A percentile compares a stretch with the other conserved stretches of the same genome.
Conservation (phyloP, 208 protist genomes). For the Porcisia hertigi region DNA sequence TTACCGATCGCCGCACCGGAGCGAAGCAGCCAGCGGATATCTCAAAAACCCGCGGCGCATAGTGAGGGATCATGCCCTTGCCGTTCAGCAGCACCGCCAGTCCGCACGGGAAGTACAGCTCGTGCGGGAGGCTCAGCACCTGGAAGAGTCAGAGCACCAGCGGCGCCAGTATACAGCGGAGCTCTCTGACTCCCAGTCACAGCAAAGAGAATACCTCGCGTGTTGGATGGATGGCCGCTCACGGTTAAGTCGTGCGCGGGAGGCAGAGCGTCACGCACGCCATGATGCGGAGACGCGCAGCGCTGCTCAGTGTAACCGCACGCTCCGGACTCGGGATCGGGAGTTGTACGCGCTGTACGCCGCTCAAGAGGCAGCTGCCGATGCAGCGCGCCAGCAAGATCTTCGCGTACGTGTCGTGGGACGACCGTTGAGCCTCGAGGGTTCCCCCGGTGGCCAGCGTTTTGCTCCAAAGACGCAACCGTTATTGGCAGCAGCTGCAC, state of each 20-base stretch:
- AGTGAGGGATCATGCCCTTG: conserved; percentile 20
- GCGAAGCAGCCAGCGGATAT: conserved; percentile 7
- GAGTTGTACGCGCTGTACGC: conserved; percentile 25
- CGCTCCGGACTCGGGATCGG: conserved; percentile 7
- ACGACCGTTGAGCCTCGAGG: conserved; percentile 1
- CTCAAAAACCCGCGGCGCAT: conserved; percentile 16
- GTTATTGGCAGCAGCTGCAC: neutral
- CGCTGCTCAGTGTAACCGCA: conserved; percentile 2
- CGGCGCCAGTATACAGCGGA: conserved; percentile 15
- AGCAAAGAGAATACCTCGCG: conserved; percentile 9
- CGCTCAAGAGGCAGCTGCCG: conserved; percentile 8
- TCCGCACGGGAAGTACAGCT: conserved; percentile 15
- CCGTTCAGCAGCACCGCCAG: conserved; percentile 18
- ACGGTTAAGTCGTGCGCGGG: conserved; percentile 24
- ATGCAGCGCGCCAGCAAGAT: conserved; percentile 21
- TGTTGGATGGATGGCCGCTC: conserved; percentile 28
- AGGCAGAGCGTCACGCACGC: conserved; percentile 15
- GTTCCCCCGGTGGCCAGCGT: neutral
- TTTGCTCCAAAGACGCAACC: neutral
- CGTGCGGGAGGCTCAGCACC: conserved; percentile 24
- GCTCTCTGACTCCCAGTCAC: conserved; percentile 16
- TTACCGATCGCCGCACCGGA: conserved; percentile 1
- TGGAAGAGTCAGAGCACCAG: conserved; percentile 29
- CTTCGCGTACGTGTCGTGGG: conserved; percentile 25
- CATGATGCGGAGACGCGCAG: conserved; percentile 9